Percentiles rank a stretch among this genome's conserved stretches.
phyloP scores from a whole-genome alignment of 1,284 basidiomycete genomes.

The Peniophora sp. region DNA sequence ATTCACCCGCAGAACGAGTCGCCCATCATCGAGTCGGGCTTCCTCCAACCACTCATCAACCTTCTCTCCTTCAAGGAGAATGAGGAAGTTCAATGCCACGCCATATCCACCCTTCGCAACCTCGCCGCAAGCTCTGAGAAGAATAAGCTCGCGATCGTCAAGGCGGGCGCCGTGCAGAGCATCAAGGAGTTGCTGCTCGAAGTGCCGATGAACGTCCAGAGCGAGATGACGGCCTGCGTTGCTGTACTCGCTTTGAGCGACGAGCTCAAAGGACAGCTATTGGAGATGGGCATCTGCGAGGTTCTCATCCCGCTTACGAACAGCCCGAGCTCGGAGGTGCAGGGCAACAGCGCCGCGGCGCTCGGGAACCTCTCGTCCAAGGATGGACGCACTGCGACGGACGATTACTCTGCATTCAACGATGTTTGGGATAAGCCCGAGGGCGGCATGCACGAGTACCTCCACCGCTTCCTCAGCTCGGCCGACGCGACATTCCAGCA shows the following conservation, averaged over 20 bases:
- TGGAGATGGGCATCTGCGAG: constrained; percentile 98
- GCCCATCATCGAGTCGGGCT: constrained; percentile 98
- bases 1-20: constrained; percentile 99
- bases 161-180: constrained; percentile 95
- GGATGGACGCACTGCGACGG: constrained; percentile 72
- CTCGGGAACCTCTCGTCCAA: constrained; percentile 97
- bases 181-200: constrained; percentile 96
- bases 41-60: constrained; percentile 93
- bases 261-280: constrained; percentile 88
- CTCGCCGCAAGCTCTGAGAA: constrained; percentile 96
- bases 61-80: constrained; percentile 98
- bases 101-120: constrained; percentile 97
- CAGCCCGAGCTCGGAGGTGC: constrained; percentile 94
- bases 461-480: constrained; percentile 91
- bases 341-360: constrained; percentile 97
- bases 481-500: constrained; percentile 99
- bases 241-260: constrained; percentile 92
- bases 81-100: constrained; percentile 99
- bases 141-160: constrained; percentile 97
- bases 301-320: constrained; percentile 96
- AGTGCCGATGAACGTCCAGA: constrained; percentile 95
- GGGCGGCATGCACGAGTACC: constrained; percentile 93
- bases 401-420: constrained; percentile 97
- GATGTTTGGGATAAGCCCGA: constrained; percentile 98
- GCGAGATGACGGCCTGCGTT: constrained; percentile 99